Conservation (phyloP, 2,329 filamentous ascomycete species). For the Eurotiales sp. region DNA sequence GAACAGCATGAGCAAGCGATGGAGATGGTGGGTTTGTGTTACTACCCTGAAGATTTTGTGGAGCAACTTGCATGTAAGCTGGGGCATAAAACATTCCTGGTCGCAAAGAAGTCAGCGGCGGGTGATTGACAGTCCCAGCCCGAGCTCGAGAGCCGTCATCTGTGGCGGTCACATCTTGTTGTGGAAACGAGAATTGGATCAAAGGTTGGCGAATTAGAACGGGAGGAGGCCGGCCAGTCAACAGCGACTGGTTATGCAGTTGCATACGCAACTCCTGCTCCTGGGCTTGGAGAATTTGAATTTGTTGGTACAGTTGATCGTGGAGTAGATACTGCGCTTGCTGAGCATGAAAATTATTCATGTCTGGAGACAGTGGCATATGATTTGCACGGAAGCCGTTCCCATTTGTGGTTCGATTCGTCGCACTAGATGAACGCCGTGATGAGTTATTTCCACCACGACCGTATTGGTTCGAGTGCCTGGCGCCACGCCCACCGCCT, state of each 20-base stretch:
- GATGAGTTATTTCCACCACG: constrained; percentile 46
- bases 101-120: constrained; percentile 29
- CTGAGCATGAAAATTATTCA: constrained; percentile 41
- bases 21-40: constrained; percentile 47
- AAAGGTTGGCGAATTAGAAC: constrained; percentile 41
- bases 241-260: constrained; percentile 43
- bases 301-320: constrained; percentile 48
- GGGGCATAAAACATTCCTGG: constrained; percentile 34
- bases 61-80: constrained; percentile 35
- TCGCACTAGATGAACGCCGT: constrained; percentile 57
- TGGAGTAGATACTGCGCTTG: constrained; percentile 47
- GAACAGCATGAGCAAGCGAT: constrained; percentile 34
- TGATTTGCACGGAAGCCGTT: constrained; percentile 33
- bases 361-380: constrained; percentile 32
- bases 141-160: constrained; percentile 37
- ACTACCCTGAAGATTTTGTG: constrained; percentile 33
- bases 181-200: constrained; percentile 37
- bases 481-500: constrained; percentile 47
- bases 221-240: constrained; percentile 37
- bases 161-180: constrained; percentile 27
- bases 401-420: constrained; percentile 37
- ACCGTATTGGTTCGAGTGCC: constrained; percentile 47
- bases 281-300: constrained; percentile 48
- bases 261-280: constrained; percentile 48
- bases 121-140: constrained; percentile 36